Evolutionary conservation across 345 rosid species (phyloP).

Genomic region (Trapa bicornis): DNA sequence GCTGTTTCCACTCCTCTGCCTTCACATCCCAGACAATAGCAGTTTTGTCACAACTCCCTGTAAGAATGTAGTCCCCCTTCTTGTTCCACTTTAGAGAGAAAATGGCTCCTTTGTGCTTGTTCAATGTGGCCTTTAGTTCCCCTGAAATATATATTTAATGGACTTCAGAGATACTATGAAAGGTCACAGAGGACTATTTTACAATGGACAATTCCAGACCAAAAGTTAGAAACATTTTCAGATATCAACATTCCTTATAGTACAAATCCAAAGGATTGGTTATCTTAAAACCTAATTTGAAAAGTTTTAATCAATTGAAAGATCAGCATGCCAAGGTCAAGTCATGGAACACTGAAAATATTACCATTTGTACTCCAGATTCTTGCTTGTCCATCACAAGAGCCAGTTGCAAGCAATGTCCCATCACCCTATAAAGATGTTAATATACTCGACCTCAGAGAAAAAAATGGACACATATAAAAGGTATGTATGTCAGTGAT

Average conservation of each 20-base stretch:
- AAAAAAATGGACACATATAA: background rate
- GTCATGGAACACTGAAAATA: background rate
- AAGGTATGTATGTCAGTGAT: background rate
- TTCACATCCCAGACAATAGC: slow-evolving; percentile 99
- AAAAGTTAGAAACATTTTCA: background rate
- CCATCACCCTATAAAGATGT: slow-evolving; percentile 62
- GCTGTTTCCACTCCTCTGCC: slow-evolving; percentile 89
- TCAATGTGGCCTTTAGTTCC: slow-evolving; percentile 68
- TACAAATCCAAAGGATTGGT: background rate
- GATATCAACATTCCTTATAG: background rate
- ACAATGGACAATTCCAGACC: background rate
- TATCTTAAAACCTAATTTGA: background rate
- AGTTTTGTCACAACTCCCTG: slow-evolving; percentile 93
- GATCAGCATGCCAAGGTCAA: slow-evolving; percentile 1
- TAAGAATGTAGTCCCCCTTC: slow-evolving; percentile 96
- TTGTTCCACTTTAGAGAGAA: slow-evolving; percentile 99
- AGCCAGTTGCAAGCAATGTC: slow-evolving; percentile 89
- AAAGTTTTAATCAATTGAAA: background rate
- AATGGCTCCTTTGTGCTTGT: slow-evolving; percentile 91
- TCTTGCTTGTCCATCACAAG: slow-evolving; percentile 96
- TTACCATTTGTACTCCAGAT: slow-evolving; percentile 75
- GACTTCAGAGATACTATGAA: background rate
- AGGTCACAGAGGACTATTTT: background rate
- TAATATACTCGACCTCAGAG: background rate
- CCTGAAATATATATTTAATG: slow-evolving; percentile 26